Evolutionary conservation across 2,329 filamentous ascomycete species (phyloP).

Genomic region (Diplocarpon mali): DNA sequence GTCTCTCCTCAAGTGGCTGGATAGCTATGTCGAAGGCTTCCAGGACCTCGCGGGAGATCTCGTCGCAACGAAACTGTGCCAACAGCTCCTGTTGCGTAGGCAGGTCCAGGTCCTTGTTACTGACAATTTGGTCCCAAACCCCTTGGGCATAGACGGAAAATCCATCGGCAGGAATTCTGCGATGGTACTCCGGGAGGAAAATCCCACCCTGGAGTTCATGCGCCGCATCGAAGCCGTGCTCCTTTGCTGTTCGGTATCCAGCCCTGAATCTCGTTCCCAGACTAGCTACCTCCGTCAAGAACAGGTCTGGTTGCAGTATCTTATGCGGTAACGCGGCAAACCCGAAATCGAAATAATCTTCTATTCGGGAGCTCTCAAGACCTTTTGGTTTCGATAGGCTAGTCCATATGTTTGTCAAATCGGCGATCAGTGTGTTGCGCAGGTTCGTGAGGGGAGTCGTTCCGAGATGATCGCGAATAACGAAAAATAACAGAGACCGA

Average conservation of each 20-base stretch:
- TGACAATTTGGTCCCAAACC: slow-evolving; percentile 96
- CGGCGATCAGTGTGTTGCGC: slow-evolving; percentile 79
- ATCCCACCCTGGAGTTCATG: slow-evolving; percentile 69
- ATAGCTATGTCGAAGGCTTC: slow-evolving; percentile 75
- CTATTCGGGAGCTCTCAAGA: slow-evolving; percentile 78
- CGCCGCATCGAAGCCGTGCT: slow-evolving; percentile 48
- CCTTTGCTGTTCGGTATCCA: slow-evolving; percentile 61
- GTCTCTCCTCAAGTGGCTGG: slow-evolving; percentile 72
- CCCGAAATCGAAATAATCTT: slow-evolving; percentile 97
- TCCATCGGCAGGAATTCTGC: slow-evolving; percentile 93
- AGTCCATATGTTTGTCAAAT: slow-evolving; percentile 84
- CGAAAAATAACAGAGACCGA: slow-evolving; percentile 91
- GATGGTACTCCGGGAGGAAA: slow-evolving; percentile 88
- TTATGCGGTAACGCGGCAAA: slow-evolving; percentile 96
- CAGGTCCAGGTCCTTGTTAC: slow-evolving; percentile 95
- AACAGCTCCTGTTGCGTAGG: slow-evolving; percentile 95
- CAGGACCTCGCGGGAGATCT: slow-evolving; percentile 85
- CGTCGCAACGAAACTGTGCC: slow-evolving; percentile 94
- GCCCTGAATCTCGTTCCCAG: slow-evolving; percentile 73
- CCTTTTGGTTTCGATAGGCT: slow-evolving; percentile 85
- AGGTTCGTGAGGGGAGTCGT: slow-evolving; percentile 84
- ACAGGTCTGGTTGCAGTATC: slow-evolving; percentile 87
- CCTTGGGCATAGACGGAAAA: slow-evolving; percentile 88
- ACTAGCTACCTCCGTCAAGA: slow-evolving; percentile 66
- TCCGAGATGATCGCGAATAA: slow-evolving; percentile 93